Evolutionary conservation across 495 filamentous ascomycete species (phyloP).

Genomic region (Bathelium albidoporum): DNA sequence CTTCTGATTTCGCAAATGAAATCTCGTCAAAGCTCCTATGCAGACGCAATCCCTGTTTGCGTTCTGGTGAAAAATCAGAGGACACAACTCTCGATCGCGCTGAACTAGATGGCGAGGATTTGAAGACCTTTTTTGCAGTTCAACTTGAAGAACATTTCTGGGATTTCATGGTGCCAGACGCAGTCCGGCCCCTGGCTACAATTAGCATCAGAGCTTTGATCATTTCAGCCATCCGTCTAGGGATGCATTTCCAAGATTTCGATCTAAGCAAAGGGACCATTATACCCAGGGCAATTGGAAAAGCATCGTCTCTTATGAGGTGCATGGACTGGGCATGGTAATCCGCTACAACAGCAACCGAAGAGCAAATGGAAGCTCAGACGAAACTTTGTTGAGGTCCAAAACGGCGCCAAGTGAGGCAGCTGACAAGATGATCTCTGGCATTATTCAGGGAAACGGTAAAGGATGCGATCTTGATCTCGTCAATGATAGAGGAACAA

Average conservation of each 20-base stretch:
- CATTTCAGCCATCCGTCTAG: not conserved
- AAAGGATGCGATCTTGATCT: not conserved
- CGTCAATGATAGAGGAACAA: not conserved
- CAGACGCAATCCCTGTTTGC: not conserved
- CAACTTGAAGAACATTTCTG: not conserved
- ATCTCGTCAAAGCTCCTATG: not conserved
- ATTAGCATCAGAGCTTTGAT: not conserved
- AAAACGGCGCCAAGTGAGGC: not conserved
- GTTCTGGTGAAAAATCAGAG: not conserved
- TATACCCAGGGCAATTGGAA: not conserved
- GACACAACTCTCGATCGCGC: not conserved
- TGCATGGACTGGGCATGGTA: not conserved
- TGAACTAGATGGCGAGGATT: not conserved
- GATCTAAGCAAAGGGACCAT: not conserved
- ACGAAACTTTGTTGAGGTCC: not conserved
- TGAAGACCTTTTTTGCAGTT: not conserved
- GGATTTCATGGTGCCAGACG: conserved; percentile 2
- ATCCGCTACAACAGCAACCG: not conserved
- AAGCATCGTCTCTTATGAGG: not conserved
- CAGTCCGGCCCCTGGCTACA: not conserved
- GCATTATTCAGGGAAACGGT: not conserved
- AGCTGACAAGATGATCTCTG: not conserved
- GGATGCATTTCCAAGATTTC: not conserved
- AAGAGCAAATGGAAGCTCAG: not conserved
- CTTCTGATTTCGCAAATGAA: not conserved